Base-by-base conservation (phyloP, 2,329 filamentous ascomycete species). In the Colletotrichum melonis region DNA sequence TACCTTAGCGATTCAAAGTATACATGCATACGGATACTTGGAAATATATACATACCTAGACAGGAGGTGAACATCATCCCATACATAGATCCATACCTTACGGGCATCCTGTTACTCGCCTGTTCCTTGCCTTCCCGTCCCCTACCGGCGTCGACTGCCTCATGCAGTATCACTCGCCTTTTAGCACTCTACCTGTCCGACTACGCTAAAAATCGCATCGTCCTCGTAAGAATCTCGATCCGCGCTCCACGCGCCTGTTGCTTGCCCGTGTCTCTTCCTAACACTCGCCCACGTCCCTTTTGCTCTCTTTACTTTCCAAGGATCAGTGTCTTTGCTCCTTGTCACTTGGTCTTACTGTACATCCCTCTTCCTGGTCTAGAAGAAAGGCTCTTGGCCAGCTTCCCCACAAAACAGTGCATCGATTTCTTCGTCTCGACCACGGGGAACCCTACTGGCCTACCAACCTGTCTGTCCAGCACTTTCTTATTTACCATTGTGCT, bases 351-450 rank as follows among this genome's bases (percentile, higher is more conserved):
- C 42, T 26, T 56, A 11, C 32, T 59, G 19, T 30, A 8, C 22
- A 42, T 55, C 49, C 24, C 28, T 28, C 57, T 46, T 68, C 35
- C 60, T 58, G 38, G 35, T 30, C 28, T 38, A 49, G 26, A 49
- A 57, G 30, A 55, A 56, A 65, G 58, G 63, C 66, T 49, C 58
- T 60, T 70, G 60, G 24, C 46, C 67, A 59, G 54, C 28, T 73
- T 73, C 70, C 14, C 70, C 70, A 73, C 70, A 70, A 73, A 70
- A 66, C 46, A 63, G 28, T 73, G 70, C 67, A 73, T 73, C 70
- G 26, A 22, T 65, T 73, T 65, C 70, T 73, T 42, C 70, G 67
- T 65, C 70, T 65, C 32, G 55, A 70, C 60, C 67, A 73, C 70
- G 67, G 70, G 70, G 60, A 70, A 65, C 38, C 70, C 49, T 58